Conservation (phyloP, 2,329 filamentous ascomycete species). For the Curvularia sp. region DNA sequence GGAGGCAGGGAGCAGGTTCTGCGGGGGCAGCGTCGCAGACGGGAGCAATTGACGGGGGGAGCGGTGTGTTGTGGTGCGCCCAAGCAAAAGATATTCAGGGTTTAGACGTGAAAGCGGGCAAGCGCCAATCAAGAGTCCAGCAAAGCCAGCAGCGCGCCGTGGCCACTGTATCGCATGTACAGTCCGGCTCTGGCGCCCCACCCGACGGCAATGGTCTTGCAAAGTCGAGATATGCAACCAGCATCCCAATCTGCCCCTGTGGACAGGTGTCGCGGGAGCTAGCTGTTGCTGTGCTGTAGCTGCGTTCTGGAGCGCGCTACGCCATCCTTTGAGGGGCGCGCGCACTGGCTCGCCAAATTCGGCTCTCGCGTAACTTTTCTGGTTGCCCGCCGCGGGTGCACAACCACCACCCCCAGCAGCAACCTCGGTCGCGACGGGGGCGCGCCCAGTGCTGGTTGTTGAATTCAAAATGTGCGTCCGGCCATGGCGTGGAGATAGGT, state of each 20-base stretch:
- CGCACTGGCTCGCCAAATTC: constrained; percentile 9
- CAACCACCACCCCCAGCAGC: too few relatives aligned
- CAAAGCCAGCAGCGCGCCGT: constrained; percentile 6
- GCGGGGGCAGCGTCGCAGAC: constrained; percentile 19
- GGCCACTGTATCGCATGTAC: constrained; percentile 1
- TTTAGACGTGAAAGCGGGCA: constrained; percentile 34
- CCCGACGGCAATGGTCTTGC: neutral
- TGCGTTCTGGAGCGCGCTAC: constrained; percentile 30
- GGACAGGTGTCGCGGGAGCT: constrained; percentile 35
- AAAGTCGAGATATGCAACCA: neutral
- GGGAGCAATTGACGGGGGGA: constrained; percentile 35
- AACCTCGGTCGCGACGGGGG: neutral
- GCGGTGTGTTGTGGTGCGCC: constrained; percentile 38
- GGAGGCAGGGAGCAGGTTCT: constrained; percentile 15
- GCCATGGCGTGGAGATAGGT: too few relatives aligned
- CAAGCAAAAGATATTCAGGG: constrained; percentile 33
- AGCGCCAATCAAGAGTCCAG: constrained; percentile 28
- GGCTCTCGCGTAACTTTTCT: constrained; percentile 26
- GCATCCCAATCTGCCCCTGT: constrained; percentile 8
- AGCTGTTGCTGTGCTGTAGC: constrained; percentile 18
- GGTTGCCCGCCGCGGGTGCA: neutral
- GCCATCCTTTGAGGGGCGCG: neutral
- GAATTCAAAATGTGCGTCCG: neutral
- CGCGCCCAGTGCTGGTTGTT: neutral
- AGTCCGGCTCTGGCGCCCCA: neutral